These are phyloP conservation scores for Phytopythium vexans DNA, from an alignment of 352 stramenopile species.

Conservation along the genomic window DNA sequence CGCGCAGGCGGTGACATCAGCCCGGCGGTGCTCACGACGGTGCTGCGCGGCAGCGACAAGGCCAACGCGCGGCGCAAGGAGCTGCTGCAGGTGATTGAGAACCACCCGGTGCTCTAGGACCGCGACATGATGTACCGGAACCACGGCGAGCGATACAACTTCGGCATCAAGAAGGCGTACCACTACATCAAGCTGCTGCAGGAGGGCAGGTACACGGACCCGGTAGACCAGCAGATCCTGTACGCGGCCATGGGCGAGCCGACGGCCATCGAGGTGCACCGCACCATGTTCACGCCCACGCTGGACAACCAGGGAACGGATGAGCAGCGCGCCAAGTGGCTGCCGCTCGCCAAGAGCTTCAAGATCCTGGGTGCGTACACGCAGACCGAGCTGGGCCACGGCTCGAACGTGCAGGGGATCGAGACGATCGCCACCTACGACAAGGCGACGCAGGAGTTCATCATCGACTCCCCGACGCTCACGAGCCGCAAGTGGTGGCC, in stretches of 20 bases:
- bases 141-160: slow-evolving; percentile 11
- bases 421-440: slow-evolving; percentile 93
- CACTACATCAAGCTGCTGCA: slow-evolving; percentile 51
- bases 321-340: slow-evolving; percentile 60
- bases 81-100: slow-evolving; percentile 39
- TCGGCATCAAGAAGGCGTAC: slow-evolving; percentile 28
- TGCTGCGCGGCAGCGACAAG: slow-evolving; percentile 30
- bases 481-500: too few relatives aligned
- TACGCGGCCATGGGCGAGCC: slow-evolving; percentile 47
- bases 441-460: slow-evolving; percentile 86
- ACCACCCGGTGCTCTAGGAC: slow-evolving; percentile 34
- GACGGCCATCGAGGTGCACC: slow-evolving; percentile 48
- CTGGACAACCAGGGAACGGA: slow-evolving; percentile 63
- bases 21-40: slow-evolving; percentile 60
- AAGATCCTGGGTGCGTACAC: slow-evolving; percentile 90
- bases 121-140: slow-evolving; percentile 30
- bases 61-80: slow-evolving; percentile 40
- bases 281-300: slow-evolving; percentile 63
- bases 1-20: too few relatives aligned
- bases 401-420: slow-evolving; percentile 88
- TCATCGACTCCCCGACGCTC: slow-evolving; percentile 95
- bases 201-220: slow-evolving; percentile 53
- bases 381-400: slow-evolving; percentile 95
- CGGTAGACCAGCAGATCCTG: slow-evolving; percentile 27
- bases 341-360: slow-evolving; percentile 55